phyloP scores from a whole-genome alignment of 2,329 filamentous ascomycete species.

The Botrytis deweyae region DNA sequence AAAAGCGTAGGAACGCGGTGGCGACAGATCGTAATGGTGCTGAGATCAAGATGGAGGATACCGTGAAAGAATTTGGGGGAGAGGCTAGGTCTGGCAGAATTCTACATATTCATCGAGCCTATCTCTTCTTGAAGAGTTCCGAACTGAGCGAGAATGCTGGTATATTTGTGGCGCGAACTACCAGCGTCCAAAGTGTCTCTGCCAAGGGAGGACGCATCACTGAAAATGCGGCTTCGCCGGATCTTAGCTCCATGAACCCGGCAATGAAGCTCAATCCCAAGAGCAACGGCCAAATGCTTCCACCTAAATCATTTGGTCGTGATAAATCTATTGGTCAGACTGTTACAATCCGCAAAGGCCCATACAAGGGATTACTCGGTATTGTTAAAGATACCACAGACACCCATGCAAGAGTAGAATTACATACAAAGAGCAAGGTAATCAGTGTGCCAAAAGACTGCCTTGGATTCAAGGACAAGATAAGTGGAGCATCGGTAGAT shows the following conservation, averaged over 20 bases:
- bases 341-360: slow-evolving; percentile 81
- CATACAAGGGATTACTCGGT: slow-evolving; percentile 88
- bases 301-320: slow-evolving; percentile 72
- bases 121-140: slow-evolving; percentile 84
- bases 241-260: slow-evolving; percentile 90
- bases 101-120: slow-evolving; percentile 91
- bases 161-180: slow-evolving; percentile 83
- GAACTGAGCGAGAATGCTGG: slow-evolving; percentile 82
- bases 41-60: slow-evolving; percentile 88
- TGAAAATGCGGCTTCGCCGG: slow-evolving; percentile 60
- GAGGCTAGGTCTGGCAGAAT: slow-evolving; percentile 86
- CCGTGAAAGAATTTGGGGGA: slow-evolving; percentile 84
- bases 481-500: slow-evolving; percentile 77
- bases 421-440: slow-evolving; percentile 92
- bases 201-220: slow-evolving; percentile 85
- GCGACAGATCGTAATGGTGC: slow-evolving; percentile 91
- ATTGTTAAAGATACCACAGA: slow-evolving; percentile 96
- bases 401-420: slow-evolving; percentile 79
- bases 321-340: slow-evolving; percentile 89
- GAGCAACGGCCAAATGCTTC: slow-evolving; percentile 54
- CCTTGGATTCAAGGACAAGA: slow-evolving; percentile 81
- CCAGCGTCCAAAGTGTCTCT: slow-evolving; percentile 85
- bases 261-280: slow-evolving; percentile 71
- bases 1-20: slow-evolving; percentile 77
- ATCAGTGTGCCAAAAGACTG: slow-evolving; percentile 80